Conservation (phyloP, 2,329 filamentous ascomycete genomes). For the Neocatenulostroma microsporum region DNA sequence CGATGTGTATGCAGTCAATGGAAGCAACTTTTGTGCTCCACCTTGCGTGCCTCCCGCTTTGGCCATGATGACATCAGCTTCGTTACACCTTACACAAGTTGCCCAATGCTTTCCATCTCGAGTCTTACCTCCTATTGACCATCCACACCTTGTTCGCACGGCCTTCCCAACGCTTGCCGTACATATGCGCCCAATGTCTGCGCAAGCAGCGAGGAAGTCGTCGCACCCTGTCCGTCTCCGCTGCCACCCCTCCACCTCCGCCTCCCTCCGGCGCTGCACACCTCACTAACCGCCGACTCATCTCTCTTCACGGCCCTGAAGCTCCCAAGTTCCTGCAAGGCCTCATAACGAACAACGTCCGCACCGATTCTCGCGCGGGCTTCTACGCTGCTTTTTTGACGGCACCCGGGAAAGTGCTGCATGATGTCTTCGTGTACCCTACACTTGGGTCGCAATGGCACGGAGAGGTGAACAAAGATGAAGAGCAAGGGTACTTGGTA, state of each 20-base stretch:
- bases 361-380: constrained; percentile 43
- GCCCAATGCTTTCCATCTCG: too few species aligned
- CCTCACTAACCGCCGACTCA: constrained; percentile 67
- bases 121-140: too few species aligned
- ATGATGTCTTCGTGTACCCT: constrained; percentile 87
- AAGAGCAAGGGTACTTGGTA: constrained; percentile 59
- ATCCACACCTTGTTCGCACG: too few species aligned
- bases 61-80: too few species aligned
- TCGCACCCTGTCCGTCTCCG: constrained; percentile 9
- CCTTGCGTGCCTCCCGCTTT: too few species aligned
- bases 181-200: constrained; percentile 18
- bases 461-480: constrained; percentile 12
- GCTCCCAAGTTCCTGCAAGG: constrained; percentile 81
- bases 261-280: constrained; percentile 44
- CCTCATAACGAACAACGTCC: constrained; percentile 67
- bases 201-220: constrained; percentile 9
- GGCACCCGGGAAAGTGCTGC: constrained; percentile 68
- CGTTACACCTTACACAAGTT: too few species aligned
- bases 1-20: too few species aligned
- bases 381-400: constrained; percentile 82
- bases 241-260: constrained; percentile 31
- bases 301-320: constrained; percentile 72
- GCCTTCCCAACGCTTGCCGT: too few species aligned
- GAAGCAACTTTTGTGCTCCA: too few species aligned
- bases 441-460: constrained; percentile 33